These are phyloP conservation scores for Carex kokanica DNA, from an alignment of 176 grass and related monocot species.

Conservation along the genomic window DNA sequence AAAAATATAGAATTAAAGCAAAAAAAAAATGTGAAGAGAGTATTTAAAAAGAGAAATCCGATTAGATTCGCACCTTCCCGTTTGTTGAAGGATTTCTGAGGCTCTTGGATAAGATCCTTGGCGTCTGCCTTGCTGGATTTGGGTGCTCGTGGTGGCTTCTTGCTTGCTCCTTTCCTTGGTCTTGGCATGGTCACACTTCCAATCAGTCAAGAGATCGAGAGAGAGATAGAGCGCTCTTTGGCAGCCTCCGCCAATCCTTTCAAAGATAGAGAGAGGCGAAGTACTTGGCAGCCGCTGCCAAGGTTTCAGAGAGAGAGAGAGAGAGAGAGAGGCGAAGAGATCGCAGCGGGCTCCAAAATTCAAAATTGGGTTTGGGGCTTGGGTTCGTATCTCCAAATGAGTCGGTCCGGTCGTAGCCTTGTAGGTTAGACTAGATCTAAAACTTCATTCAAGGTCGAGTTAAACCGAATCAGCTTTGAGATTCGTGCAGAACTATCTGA, in stretches of 20 bases:
- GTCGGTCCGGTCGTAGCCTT: not conserved
- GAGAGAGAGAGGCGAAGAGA: too few relatives aligned
- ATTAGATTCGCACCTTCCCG: constrained; percentile 8
- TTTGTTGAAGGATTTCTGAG: constrained; percentile 13
- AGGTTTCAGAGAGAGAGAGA: too few relatives aligned
- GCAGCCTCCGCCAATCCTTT: too few relatives aligned
- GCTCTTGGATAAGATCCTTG: not conserved
- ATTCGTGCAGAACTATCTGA: too few relatives aligned
- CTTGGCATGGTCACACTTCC: constrained; percentile 12
- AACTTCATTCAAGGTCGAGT: too few relatives aligned
- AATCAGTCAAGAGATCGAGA: not conserved
- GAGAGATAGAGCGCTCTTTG: not conserved
- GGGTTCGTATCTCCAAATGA: not conserved
- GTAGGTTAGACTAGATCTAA: too few relatives aligned
- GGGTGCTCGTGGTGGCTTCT: constrained; percentile 11
- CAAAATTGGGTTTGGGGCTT: not conserved
- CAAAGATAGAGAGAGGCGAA: too few relatives aligned
- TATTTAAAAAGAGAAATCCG: not conserved
- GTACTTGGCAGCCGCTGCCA: too few relatives aligned
- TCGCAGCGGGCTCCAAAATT: constrained; percentile 8
- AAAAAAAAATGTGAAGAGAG: not conserved
- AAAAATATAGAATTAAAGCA: not conserved
- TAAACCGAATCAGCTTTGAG: too few relatives aligned
- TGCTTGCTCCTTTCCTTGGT: constrained; percentile 8
- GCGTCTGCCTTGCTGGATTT: not conserved